phyloP scores from a whole-genome alignment of 1,284 basidiomycete species.

The Anthracocystis panici-leucophaei region DNA sequence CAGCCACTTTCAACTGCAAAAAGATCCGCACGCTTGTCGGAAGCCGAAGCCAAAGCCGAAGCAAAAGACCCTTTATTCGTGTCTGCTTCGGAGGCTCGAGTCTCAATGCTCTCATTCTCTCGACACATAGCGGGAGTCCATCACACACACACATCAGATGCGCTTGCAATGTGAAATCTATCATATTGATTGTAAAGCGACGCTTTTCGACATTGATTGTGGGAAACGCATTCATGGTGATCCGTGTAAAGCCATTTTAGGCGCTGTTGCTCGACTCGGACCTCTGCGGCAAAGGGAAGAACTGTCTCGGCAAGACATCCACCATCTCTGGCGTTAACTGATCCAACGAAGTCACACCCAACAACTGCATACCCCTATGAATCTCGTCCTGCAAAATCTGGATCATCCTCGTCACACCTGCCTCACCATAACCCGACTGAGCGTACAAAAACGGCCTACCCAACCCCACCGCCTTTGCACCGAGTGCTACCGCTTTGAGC shows the following conservation, averaged over 20 bases:
- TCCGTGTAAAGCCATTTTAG: background rate
- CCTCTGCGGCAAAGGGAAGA: conserved; percentile 26
- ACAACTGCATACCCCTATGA: conserved; percentile 79
- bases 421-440: conserved; percentile 87
- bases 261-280: conserved; percentile 4
- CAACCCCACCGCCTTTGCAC: conserved; percentile 85
- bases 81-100: background rate
- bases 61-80: background rate
- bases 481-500: conserved; percentile 86
- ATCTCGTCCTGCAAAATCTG: conserved; percentile 84
- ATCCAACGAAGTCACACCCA: conserved; percentile 79
- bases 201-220: too few species aligned
- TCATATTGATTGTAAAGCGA: too few species aligned
- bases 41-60: conserved; percentile 2
- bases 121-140: too few species aligned
- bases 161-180: too few species aligned
- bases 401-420: conserved; percentile 80
- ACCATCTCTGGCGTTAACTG: conserved; percentile 86
- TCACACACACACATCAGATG: too few species aligned
- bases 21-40: background rate
- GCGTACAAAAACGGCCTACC: conserved; percentile 91
- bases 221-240: too few species aligned
- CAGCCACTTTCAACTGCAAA: background rate
- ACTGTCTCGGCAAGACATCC: conserved; percentile 58
- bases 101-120: too few species aligned